Evolutionary conservation across 2,329 filamentous ascomycete species (phyloP), one percentile per base, ranked within the genome.

Genomic region (Pyricularia sp.): DNA sequence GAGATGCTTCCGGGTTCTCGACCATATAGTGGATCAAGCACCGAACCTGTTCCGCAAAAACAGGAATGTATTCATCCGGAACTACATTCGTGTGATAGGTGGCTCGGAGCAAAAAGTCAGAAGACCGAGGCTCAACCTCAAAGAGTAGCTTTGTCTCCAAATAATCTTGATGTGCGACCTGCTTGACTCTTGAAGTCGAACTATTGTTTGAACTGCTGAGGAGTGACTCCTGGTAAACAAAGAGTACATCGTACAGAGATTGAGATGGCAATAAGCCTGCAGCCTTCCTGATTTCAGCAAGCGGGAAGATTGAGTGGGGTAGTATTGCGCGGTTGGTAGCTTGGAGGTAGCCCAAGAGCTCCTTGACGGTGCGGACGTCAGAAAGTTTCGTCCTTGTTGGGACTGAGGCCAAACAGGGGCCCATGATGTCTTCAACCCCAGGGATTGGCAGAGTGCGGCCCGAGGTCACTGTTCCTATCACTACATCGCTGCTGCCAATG

Each of bases 181-280:
- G 82, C 11, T 74, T 77, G 0, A 94, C 80, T 3, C 77, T 73
- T 0, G 28, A 59, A 0, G 71, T 70, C 0, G 30, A 3, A 3
- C 64, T 31, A 36, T 63, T 36, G 33, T 71, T 23, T 61, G 67
- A 67, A 30, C 71, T 73, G 73, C 73, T 79, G 74, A 81, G 78
- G 1, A 90, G 80, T 0, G 89, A 91, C 74, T 97, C 90, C 73
- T 97, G 94, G 83, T 94, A 97, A 0, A 94, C 89, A 73, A 97
- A 90, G 0, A 97, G 80, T 0, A 89, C 84, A 72, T 97, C 92
- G 72, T 94, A 97, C 0, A 97, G 78, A 1, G 79, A 78, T 58
- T 86, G 83, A 0, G 84, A 81, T 0, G 87, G 81, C 31, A 83
- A 79, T 0, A 90, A 70, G 0, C 83, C 85, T 3, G 84, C 85